Percentiles rank a stretch among this genome's conserved stretches.
These are phyloP conservation scores for Lolium rigidum DNA, from an alignment of 176 grass and related monocot genomes.

Conservation along the genomic window DNA sequence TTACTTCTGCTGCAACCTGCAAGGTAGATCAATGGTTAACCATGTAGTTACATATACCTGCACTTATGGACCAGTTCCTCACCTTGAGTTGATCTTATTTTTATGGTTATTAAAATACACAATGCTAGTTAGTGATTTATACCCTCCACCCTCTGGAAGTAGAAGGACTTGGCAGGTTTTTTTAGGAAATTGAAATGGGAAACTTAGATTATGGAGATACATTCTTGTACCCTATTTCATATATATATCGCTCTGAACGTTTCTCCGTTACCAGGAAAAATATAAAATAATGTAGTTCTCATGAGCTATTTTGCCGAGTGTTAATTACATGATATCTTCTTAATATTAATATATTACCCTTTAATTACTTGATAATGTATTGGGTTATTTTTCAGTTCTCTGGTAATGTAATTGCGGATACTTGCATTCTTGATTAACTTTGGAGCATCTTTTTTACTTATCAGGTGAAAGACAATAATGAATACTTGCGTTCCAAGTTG, in stretches of 20 bases:
- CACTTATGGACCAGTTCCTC: not conserved
- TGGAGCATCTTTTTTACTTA: slow-evolving; percentile 47
- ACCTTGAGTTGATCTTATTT: not conserved
- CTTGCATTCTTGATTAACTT: not conserved
- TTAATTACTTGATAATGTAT: slow-evolving; percentile 12
- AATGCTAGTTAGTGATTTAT: not conserved
- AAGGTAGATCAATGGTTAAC: not conserved
- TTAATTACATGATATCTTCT: too few species aligned
- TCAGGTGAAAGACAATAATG: slow-evolving; percentile 82
- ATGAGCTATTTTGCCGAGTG: not conserved
- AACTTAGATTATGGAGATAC: not conserved
- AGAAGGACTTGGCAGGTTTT: not conserved
- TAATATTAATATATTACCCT: too few species aligned
- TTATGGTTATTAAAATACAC: not conserved
- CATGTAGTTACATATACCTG: not conserved
- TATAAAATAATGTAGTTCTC: not conserved
- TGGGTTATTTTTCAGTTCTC: slow-evolving; percentile 32
- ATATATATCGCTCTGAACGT: not conserved
- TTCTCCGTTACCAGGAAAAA: not conserved
- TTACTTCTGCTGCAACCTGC: slow-evolving; percentile 20
- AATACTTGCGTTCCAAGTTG: slow-evolving; percentile 68
- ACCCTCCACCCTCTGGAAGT: not conserved
- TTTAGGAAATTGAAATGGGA: not conserved
- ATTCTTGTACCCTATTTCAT: not conserved
- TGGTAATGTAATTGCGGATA: not conserved